Base-by-base conservation (phyloP, 768 basidiomycete species). In the Suillus cothurnatus region DNA sequence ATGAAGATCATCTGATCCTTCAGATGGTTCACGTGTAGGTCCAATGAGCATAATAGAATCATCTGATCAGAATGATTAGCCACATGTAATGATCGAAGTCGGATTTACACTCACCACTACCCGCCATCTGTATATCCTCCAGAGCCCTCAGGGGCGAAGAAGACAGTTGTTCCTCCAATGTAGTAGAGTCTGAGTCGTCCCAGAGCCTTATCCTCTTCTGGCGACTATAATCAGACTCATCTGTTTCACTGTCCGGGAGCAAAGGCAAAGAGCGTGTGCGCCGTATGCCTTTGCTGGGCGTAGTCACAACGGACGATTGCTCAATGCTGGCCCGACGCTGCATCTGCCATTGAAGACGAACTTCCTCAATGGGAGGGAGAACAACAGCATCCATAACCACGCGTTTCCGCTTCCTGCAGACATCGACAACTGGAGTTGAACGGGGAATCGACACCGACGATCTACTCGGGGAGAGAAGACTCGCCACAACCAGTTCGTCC, bases 1-100 rank as follows among this genome's bases (percentile, higher is more conserved):
- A 66, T 82, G 81, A 0, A 82, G 83, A 67, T 90, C 88, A 68
- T 91, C 90, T 4, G 89, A 90, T 15, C 79, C 71, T 61, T 82
- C 76, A 1, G 66, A 41, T 45, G 28, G 14, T 19, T 38, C 45
- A n/a, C 32, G 65, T 26, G 57, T 61, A 17, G 23, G 49, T 45
- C 45, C 49, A 23, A 45, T 61, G 31, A 78, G 68, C 72, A 80
- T 79, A 67, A 85, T 83, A 0, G 85, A 85, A 65, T 86, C 85
- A 64, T 86, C 85, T 85, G 67, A 50, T 26, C 12, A 32, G 52
- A 15, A 53, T 36, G 17, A 66, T 36, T 53, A 41, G 57, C 61
- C 28, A 34, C 50, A 32, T 26, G 45, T 41, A 23, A 32, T 63
- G 31, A n/a, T n/a, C 39, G 58, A 43, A 32, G 53, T 67, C 28